Evolutionary conservation across 2,329 filamentous ascomycete species (phyloP), one percentile per base, ranked within the genome.

Genomic region (Pseudocercospora vitis): DNA sequence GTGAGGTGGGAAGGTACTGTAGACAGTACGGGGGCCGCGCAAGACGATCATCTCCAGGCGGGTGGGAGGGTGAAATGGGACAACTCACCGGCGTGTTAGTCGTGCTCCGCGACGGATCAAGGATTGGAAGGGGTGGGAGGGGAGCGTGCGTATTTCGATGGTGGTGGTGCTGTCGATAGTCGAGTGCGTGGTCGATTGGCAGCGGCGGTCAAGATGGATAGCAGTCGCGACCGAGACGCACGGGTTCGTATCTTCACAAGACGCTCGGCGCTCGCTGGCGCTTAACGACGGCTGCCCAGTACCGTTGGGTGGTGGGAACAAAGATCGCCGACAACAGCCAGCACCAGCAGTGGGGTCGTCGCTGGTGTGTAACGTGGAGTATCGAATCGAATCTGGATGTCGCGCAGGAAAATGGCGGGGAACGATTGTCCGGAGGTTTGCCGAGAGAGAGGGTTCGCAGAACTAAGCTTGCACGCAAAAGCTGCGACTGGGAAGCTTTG

Each of bases 301-400:
- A n/a, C n/a, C n/a, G n/a, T n/a, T n/a, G n/a, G n/a, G n/a, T n/a
- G n/a, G n/a, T n/a, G n/a, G n/a, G 18, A 18, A 39, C 21, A 37
- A 23, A 40, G 37, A 40, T 40, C 8, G 47, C 18, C 28, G 31
- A 39, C 31, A 49, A 29, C 37, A 45, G 24, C 14, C 47, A 49
- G 33, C 19, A 39, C 21, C 32, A 50, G 12, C 31, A 45, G 37
- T 42, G 37, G 37, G 37, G 37, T 42, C 37, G 14, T 31, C 42
- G 21, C 42, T 54, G 44, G 57, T 59, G n/a, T n/a, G 57, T 55
- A 55, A 59, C 57, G 53, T 56, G 53, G 57, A 50, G 57, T 42
- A 29, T 29, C 40, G 42, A 14, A 26, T 42, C 37, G 16, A 42
- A 12, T 26, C 12, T 42, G 44, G 45, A 21, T 31, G 45, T 52